These are phyloP conservation scores for Populus euphratica DNA, from an alignment of 345 rosid genomes.

Conservation along the genomic window DNA sequence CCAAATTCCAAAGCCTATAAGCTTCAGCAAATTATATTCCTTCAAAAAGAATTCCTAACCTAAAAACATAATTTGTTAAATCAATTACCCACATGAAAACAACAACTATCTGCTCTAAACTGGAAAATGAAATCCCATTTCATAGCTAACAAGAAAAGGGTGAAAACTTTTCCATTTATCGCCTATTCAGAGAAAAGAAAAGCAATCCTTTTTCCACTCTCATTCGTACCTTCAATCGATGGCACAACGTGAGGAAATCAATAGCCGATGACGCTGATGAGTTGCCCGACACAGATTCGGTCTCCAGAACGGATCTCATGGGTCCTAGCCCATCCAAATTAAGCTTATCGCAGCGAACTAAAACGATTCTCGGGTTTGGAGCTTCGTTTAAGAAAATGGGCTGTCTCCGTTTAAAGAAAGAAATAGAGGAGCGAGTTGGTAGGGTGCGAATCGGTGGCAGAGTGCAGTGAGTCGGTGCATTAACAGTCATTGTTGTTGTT, in stretches of 20 bases:
- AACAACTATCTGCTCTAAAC: neutral
- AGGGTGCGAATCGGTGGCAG: slow-evolving; percentile 33
- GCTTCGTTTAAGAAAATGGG: slow-evolving; percentile 25
- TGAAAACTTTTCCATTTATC: neutral
- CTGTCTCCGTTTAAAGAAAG: slow-evolving; percentile 24
- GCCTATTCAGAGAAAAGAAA: neutral
- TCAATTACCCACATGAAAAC: neutral
- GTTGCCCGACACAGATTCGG: slow-evolving; percentile 15
- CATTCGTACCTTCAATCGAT: slow-evolving; percentile 18
- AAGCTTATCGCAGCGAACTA: slow-evolving; percentile 43
- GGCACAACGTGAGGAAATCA: slow-evolving; percentile 32
- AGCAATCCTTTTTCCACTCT: neutral
- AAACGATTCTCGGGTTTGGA: slow-evolving; percentile 35
- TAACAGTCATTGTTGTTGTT: slow-evolving; percentile 37
- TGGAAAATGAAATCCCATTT: neutral
- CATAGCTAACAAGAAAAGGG: neutral
- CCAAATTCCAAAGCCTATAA: neutral
- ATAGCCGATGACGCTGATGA: slow-evolving; percentile 25
- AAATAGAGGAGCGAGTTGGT: slow-evolving; percentile 24
- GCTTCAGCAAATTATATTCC: neutral
- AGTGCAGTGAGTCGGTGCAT: slow-evolving; percentile 33
- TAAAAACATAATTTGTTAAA: neutral
- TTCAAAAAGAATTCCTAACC: neutral
- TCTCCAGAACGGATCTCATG: slow-evolving; percentile 15
- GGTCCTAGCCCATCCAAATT: slow-evolving; percentile 32